Percentiles rank a stretch among this genome's conserved stretches.
These are phyloP conservation scores for Boletus vinaceobasis DNA, from an alignment of 768 basidiomycete genomes.

Conservation along the genomic window DNA sequence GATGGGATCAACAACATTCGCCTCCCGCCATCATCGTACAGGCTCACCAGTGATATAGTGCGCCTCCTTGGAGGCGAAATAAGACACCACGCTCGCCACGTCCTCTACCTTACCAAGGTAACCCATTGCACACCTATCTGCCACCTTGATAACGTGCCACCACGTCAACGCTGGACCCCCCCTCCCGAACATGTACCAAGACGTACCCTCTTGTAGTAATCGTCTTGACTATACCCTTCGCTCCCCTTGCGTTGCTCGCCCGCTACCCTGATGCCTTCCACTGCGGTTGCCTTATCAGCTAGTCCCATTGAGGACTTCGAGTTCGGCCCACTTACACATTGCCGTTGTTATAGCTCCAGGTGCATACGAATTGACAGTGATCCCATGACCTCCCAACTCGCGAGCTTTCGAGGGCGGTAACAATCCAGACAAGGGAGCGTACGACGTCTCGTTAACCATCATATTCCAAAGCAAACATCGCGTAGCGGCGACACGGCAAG, in stretches of 20 bases:
- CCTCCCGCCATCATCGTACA: background rate
- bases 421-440: background rate
- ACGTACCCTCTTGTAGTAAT: constrained; percentile 3
- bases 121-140: constrained; percentile 1
- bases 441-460: background rate
- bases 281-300: background rate
- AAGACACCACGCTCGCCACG: constrained; percentile 12
- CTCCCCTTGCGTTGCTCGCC: background rate
- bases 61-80: background rate
- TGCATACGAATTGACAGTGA: constrained; percentile 31
- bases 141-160: background rate
- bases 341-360: constrained; percentile 28
- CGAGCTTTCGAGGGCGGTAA: constrained; percentile 12
- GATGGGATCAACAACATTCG: background rate
- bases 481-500: background rate
- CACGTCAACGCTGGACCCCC: background rate
- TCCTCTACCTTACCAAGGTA: constrained; percentile 18
- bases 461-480: background rate
- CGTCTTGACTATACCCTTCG: background rate
- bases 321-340: constrained; percentile 16
- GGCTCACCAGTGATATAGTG: background rate
- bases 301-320: background rate
- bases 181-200: background rate
- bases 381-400: constrained; percentile 25
- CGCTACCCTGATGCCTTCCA: background rate